Evolutionary conservation across 495 filamentous ascomycete genomes (phyloP), one percentile per base, ranked within the genome.

Genomic region (Neurospora hispaniola): DNA sequence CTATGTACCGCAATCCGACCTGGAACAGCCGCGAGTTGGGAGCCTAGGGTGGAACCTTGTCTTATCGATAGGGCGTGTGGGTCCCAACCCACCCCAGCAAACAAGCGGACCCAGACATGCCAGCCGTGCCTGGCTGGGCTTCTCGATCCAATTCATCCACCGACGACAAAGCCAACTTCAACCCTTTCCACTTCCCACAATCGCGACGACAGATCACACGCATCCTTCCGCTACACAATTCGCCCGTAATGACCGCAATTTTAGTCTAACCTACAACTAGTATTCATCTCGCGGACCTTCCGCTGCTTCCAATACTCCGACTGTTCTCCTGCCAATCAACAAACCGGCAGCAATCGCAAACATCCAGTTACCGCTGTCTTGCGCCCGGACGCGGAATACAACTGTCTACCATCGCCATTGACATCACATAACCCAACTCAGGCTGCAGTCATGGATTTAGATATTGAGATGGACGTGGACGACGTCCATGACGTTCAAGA

Each of bases 401-500:
- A 0, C 6, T n/a, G 31, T 54, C 70, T 11, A 46, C 20, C 40
- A 12, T 39, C 12, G 31, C 54, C 18, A 27, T 71, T 18, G 16
- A 18, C 18, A 69, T 27, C 14, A 9, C 31, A 35, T 23, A 35
- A 38, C 18, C 18, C 69, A 35, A 18, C 54, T 66, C 54, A 66
- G 27, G 35, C 27, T 16, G 11, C 69, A 59, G 78, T 77, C 69
- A 92, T 92, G 90, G 92, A 94, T 79, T 90, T 93, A 70, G 92
- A 94, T 69, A 91, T 94, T 80, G 92, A 94, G 70, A 86, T 86
- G 84, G 85, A 85, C 70, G 80, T 93, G 70, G 90, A 92, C 75
- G 90, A 92, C 75, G 80, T 91, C 27, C 90, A 88, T 73, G 80
- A 84, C 76, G 79, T 80, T 54, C 79, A 81, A 18, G 80, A 84